Evolutionary conservation across 495 filamentous ascomycete genomes (phyloP).

Genomic region (Aspergillus wentii): DNA sequence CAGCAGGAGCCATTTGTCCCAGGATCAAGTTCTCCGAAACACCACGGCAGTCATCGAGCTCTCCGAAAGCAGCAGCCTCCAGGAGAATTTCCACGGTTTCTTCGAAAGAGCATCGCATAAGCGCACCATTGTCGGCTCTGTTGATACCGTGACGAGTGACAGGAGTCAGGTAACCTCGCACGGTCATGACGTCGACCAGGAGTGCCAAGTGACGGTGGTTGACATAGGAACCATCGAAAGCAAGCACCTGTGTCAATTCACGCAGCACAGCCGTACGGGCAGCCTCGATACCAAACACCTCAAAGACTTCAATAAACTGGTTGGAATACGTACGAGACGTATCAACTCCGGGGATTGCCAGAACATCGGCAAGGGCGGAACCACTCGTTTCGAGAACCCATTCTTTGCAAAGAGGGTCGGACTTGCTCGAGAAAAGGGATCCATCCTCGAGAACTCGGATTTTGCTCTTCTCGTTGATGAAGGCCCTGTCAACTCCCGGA

Average conservation of each 20-base stretch:
- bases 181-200: constrained; percentile 98
- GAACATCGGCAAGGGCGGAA: constrained; percentile 73
- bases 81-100: constrained; percentile 98
- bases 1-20: constrained; percentile 92
- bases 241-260: constrained; percentile 84
- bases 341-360: constrained; percentile 85
- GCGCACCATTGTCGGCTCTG: constrained; percentile 89
- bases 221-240: constrained; percentile 98
- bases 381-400: constrained; percentile 95
- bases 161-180: constrained; percentile 85
- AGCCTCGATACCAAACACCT: constrained; percentile 94
- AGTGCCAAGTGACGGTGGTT: constrained; percentile 96
- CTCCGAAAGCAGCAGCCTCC: constrained; percentile 88
- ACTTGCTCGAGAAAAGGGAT: constrained; percentile 61
- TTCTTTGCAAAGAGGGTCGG: constrained; percentile 70
- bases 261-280: constrained; percentile 78
- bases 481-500: constrained; percentile 78
- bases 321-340: constrained; percentile 88
- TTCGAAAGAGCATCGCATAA: constrained; percentile 99
- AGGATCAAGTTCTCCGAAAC: constrained; percentile 99
- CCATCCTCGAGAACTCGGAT: constrained; percentile 61
- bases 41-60: constrained; percentile 95
- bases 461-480: constrained; percentile 76
- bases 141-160: constrained; percentile 99
- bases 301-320: constrained; percentile 87